Conservation (phyloP, 2,329 filamentous ascomycete genomes). For the Colletotrichum sp. region DNA sequence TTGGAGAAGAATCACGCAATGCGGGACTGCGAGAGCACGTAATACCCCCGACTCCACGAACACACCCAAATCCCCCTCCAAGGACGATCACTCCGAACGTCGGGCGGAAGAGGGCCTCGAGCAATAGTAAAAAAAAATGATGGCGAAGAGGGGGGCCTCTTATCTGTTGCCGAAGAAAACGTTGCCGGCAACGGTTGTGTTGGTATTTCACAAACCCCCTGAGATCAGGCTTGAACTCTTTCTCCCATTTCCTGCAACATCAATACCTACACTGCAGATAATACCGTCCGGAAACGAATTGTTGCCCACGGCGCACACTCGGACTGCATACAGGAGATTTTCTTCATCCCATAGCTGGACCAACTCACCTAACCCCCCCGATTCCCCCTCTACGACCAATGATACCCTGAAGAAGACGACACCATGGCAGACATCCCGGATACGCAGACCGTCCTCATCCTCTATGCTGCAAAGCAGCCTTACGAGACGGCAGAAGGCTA, state of each 20-base stretch:
- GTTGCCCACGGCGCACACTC: not conserved
- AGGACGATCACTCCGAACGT: not conserved
- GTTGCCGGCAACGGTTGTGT: not conserved
- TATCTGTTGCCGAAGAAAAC: not conserved
- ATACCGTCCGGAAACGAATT: not conserved
- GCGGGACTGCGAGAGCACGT: constrained; percentile 21
- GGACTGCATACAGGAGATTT: not conserved
- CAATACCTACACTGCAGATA: not conserved
- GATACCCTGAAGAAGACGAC: not conserved
- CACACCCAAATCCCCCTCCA: not conserved
- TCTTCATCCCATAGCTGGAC: not conserved
- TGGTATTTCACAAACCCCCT: not conserved
- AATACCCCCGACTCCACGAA: constrained; percentile 2
- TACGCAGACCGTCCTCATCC: constrained; percentile 51
- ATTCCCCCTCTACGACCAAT: not conserved
- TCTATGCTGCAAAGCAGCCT: constrained; percentile 53
- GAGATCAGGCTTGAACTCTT: not conserved
- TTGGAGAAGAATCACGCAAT: constrained; percentile 22
- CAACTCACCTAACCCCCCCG: not conserved
- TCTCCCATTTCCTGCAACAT: not conserved
- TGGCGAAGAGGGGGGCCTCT: not conserved
- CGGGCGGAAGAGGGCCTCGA: not conserved
- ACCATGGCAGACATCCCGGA: constrained; percentile 14
- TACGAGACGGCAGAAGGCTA: constrained; percentile 52
- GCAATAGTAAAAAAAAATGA: not conserved